Base-by-base conservation (phyloP, 1,139 yeast species). In the Kluyveromyces marxianus region DNA sequence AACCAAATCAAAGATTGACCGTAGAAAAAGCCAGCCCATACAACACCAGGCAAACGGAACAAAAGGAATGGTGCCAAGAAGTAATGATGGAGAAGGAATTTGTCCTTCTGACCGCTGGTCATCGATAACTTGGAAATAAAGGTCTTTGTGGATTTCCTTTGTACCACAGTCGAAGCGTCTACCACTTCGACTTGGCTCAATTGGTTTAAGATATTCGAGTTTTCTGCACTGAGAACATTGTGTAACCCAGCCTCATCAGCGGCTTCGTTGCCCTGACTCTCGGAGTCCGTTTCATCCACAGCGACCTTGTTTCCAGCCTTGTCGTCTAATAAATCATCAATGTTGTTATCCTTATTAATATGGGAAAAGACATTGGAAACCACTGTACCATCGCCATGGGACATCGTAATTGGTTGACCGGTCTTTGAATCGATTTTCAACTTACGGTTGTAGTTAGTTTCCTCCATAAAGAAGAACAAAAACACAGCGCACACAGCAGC, bases 1-100 rank as follows among this genome's bases (percentile, higher is more conserved):
- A 73, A 76, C 77, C 79, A 76, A 47, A 73, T 71, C 32, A 81
- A 71, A 44, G 82, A 81, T 21, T 79, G 69, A 3, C 88, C 89
- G 56, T 81, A 81, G 27, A 77, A 63, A 47, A 79, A 60, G 2
- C 87, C 87, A 44, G 79, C 74, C 77, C 81, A 81, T 24, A 79
- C 54, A 24, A 81, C 74, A 7, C 76, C 71, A 4, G 89, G 88
- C 55, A 79, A 77, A 35, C 51, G 60, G 4, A 69, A 55, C 57
- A 70, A 62, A 54, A 70, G 59, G 46, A 68, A 60, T 3, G 81
- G 81, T 45, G 68, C 68, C n/a, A 60, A 44, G 48, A 68, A 53
- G 50, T 63, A 66, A 44, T 66, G 67, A 42, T 54, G 55, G 7
- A 69, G 48, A 28, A 67, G 53, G 48, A 66, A 65, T 39, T 61